Conservation (phyloP, 2,329 filamentous ascomycete genomes). For the Bretziella fagacearum region DNA sequence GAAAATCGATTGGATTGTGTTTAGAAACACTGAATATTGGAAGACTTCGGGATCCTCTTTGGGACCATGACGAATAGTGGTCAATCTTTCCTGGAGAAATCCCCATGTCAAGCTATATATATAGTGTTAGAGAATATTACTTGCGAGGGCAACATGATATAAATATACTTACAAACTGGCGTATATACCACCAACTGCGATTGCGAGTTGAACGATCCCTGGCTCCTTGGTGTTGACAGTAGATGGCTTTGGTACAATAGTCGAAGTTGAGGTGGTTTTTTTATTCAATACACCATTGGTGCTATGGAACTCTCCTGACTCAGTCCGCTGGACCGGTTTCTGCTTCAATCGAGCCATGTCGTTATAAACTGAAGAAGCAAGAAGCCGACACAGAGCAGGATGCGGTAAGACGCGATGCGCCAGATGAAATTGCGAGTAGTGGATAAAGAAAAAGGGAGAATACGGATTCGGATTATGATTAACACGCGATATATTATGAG, state of each 20-base stretch:
- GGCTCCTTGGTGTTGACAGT: constrained; percentile 29
- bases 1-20: constrained; percentile 86
- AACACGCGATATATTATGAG: too few species aligned
- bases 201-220: constrained; percentile 56
- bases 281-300: neutral
- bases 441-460: too few species aligned
- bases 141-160: neutral
- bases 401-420: too few species aligned
- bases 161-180: constrained; percentile 65
- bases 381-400: too few species aligned
- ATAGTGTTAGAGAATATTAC: neutral
- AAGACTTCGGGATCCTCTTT: constrained; percentile 54
- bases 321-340: neutral
- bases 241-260: too few species aligned
- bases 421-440: too few species aligned
- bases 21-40: constrained; percentile 86
- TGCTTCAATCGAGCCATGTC: neutral
- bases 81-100: constrained; percentile 91
- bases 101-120: constrained; percentile 73
- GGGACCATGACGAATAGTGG: constrained; percentile 70
- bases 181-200: constrained; percentile 91
- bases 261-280: neutral
- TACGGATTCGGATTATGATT: too few species aligned
- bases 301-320: neutral
- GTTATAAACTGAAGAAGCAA: too few species aligned